These are phyloP conservation scores for Tetrahymena elliotti DNA, from an alignment of 73 alveolate genomes.

Conservation along the genomic window DNA sequence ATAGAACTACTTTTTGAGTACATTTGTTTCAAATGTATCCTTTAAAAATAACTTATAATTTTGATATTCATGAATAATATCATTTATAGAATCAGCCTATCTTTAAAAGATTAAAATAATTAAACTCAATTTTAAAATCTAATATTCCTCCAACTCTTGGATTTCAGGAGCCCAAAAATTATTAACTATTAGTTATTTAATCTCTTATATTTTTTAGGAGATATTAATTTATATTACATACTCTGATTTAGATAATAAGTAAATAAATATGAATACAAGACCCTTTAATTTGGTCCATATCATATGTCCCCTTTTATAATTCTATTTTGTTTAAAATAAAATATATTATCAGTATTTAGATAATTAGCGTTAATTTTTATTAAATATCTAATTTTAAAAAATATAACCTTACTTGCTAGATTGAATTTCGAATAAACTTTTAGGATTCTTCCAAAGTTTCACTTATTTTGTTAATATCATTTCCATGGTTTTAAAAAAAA, in stretches of 20 bases:
- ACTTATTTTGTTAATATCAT: not conserved
- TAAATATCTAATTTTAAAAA: no score
- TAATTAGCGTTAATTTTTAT: no score
- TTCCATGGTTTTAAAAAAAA: not conserved
- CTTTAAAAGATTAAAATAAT: not conserved
- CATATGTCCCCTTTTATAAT: not conserved
- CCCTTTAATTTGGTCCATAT: not conserved
- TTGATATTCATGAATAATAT: not conserved
- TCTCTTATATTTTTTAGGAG: not conserved
- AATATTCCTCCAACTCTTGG: not conserved
- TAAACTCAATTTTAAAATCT: not conserved
- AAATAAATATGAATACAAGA: not conserved
- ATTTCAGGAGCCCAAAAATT: not conserved
- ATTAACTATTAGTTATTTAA: not conserved
- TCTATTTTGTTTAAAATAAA: not conserved
- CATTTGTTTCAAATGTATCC: not conserved
- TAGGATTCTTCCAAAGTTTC: not conserved
- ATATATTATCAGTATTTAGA: not conserved
- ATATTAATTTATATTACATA: not conserved
- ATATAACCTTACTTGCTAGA: not conserved
- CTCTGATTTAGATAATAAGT: not conserved
- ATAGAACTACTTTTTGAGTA: not conserved
- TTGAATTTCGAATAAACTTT: not conserved
- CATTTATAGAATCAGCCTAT: not conserved
- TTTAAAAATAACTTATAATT: not conserved